These are phyloP conservation scores for Amanita muscaria DNA, from an alignment of 768 basidiomycete species.

Conservation along the genomic window DNA sequence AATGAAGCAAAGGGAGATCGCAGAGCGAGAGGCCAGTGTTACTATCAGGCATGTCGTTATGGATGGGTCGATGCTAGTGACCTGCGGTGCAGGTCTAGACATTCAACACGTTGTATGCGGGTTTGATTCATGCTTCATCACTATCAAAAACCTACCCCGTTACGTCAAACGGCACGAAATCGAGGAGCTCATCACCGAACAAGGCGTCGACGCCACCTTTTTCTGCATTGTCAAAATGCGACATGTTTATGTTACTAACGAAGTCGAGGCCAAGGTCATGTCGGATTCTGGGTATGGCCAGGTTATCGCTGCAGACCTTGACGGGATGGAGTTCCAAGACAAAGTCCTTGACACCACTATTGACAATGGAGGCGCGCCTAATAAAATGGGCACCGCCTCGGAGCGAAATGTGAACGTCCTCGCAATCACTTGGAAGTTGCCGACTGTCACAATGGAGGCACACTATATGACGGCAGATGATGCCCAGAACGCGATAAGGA, in stretches of 20 bases:
- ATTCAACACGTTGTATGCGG: slow-evolving; percentile 37
- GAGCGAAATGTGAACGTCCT: slow-evolving; percentile 29
- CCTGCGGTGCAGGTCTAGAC: slow-evolving; percentile 41
- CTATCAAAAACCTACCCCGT: slow-evolving; percentile 36
- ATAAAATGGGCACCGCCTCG: slow-evolving; percentile 31
- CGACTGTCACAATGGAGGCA: slow-evolving; percentile 35
- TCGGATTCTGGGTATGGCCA: slow-evolving; percentile 32
- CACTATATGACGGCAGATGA: slow-evolving; percentile 26
- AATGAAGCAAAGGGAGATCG: too few species aligned
- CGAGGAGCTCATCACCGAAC: slow-evolving; percentile 31
- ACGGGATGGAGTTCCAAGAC: slow-evolving; percentile 39
- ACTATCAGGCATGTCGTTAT: too few species aligned
- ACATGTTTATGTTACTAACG: slow-evolving; percentile 11
- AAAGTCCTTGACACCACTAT: slow-evolving; percentile 32
- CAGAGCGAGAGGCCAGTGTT: too few species aligned
- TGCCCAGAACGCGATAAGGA: slow-evolving; percentile 25
- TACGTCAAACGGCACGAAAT: slow-evolving; percentile 33
- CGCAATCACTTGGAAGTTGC: slow-evolving; percentile 42
- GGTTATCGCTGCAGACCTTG: slow-evolving; percentile 32
- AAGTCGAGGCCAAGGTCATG: slow-evolving; percentile 35
- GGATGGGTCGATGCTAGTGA: slow-evolving; percentile 19
- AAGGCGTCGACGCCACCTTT: slow-evolving; percentile 29
- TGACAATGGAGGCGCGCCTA: slow-evolving; percentile 27
- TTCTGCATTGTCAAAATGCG: slow-evolving; percentile 29
- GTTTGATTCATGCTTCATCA: slow-evolving; percentile 44